phyloP scores from a whole-genome alignment of 176 grass and related monocot genomes.

The Carex cristatella region DNA sequence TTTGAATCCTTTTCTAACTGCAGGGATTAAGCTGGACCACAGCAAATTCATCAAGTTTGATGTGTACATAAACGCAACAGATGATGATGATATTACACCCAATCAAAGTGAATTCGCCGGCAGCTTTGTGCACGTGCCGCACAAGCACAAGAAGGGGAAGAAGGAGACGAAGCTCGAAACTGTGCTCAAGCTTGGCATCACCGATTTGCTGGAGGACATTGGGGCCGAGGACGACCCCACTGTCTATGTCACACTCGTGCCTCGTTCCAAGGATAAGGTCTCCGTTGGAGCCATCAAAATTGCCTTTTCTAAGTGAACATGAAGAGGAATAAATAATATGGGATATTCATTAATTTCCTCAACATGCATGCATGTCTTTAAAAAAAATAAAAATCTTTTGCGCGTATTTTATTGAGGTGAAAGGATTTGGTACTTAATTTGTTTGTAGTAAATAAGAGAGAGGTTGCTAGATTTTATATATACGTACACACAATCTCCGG shows the following conservation, averaged over 20 bases:
- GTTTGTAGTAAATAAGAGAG: not conserved
- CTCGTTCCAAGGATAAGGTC: conserved; percentile 22
- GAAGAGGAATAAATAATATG: not conserved
- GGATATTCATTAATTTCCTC: too few species aligned
- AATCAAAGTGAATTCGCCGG: conserved; percentile 42
- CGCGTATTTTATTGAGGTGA: not conserved
- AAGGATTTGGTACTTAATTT: too few species aligned
- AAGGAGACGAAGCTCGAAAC: conserved; percentile 16
- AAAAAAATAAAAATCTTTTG: not conserved
- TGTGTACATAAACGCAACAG: conserved; percentile 37
- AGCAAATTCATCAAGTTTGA: conserved; percentile 62
- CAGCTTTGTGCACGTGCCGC: conserved; percentile 45
- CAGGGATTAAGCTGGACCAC: conserved; percentile 27
- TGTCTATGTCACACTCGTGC: conserved; percentile 52
- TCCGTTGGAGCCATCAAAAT: conserved; percentile 38
- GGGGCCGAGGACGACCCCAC: conserved; percentile 38
- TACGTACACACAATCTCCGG: too few species aligned
- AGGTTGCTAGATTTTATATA: too few species aligned
- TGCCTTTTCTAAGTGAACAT: conserved; percentile 33
- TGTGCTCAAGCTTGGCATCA: conserved; percentile 45
- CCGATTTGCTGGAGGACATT: conserved; percentile 51
- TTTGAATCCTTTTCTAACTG: not conserved
- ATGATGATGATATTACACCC: conserved; percentile 4
- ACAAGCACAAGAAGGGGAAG: conserved; percentile 22
- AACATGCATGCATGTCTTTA: too few species aligned